Percentiles rank a stretch among this genome's conserved stretches.
Evolutionary conservation across 2,329 filamentous ascomycete genomes (phyloP).

Genomic region (Lachnellula subtilissima): DNA sequence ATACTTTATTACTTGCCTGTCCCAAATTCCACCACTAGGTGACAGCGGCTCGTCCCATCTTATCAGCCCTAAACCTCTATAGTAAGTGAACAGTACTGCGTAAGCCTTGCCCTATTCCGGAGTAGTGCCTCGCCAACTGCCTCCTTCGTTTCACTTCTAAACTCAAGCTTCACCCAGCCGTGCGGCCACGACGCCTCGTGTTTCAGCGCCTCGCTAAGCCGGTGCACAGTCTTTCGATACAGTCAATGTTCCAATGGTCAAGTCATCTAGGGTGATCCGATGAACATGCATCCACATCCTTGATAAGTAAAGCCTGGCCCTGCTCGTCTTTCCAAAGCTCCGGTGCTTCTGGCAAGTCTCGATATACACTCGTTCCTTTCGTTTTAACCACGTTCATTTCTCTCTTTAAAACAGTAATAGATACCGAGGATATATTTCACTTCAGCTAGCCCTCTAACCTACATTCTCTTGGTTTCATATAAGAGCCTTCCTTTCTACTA

Average conservation of each 20-base stretch:
- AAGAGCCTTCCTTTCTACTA: not conserved
- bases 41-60: too few species aligned
- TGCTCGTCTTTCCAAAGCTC: not conserved
- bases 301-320: not conserved
- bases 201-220: not conserved
- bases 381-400: not conserved
- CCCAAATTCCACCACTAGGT: too few species aligned
- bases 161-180: not conserved
- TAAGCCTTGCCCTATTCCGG: not conserved
- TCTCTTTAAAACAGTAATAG: not conserved
- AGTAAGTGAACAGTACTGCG: not conserved
- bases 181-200: not conserved
- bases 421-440: too few species aligned
- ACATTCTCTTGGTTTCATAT: not conserved
- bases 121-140: too few species aligned
- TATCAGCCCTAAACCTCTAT: not conserved
- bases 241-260: not conserved
- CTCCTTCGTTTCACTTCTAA: not conserved
- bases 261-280: not conserved
- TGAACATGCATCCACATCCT: not conserved
- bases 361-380: not conserved
- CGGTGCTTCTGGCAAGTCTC: slow-evolving; percentile 1
- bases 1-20: too few species aligned
- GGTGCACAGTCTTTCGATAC: not conserved
- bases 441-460: not conserved